Evolutionary conservation across 305 asterid genomes (phyloP).

Genomic region (Fraxinus sp.): DNA sequence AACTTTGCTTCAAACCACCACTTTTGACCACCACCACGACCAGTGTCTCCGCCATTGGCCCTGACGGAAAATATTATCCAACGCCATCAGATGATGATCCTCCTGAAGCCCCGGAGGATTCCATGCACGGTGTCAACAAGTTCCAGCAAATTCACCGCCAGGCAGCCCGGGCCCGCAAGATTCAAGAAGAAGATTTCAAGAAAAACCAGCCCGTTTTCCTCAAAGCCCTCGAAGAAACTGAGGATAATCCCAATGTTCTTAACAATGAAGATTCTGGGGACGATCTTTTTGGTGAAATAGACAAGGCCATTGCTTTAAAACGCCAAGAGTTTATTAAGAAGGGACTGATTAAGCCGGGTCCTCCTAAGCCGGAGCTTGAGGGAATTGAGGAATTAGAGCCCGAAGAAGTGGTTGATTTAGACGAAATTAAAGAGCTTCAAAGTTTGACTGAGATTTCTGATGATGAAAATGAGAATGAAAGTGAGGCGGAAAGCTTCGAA

Average conservation of each 20-base stretch:
- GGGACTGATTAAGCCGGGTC: conserved; percentile 67
- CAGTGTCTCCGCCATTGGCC: conserved; percentile 65
- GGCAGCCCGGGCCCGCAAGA: conserved; percentile 65
- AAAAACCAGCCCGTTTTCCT: conserved; percentile 63
- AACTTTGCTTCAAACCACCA: conserved; percentile 31
- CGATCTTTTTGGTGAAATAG: conserved; percentile 89
- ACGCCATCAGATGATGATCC: conserved; percentile 88
- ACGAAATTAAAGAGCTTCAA: conserved; percentile 75
- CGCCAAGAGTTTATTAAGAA: conserved; percentile 78
- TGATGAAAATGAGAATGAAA: conserved; percentile 40
- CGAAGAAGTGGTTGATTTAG: conserved; percentile 85
- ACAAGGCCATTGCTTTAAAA: conserved; percentile 84
- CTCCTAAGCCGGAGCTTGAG: conserved; percentile 33
- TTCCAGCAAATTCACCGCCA: conserved; percentile 86
- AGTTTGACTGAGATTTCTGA: conserved; percentile 50
- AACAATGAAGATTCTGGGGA: conserved; percentile 51
- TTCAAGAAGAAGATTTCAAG: conserved; percentile 63
- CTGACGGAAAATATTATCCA: conserved; percentile 78
- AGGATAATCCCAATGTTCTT: conserved; percentile 34
- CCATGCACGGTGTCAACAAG: conserved; percentile 89
- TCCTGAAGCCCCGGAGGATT: conserved; percentile 90
- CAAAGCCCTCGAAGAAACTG: conserved; percentile 76
- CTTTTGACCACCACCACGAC: conserved; percentile 31
- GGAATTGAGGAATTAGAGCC: conserved; percentile 67
- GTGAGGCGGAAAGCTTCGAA: conserved; percentile 32